Conservation (phyloP, 1,284 basidiomycete species). For the Leccinum colubrinum region DNA sequence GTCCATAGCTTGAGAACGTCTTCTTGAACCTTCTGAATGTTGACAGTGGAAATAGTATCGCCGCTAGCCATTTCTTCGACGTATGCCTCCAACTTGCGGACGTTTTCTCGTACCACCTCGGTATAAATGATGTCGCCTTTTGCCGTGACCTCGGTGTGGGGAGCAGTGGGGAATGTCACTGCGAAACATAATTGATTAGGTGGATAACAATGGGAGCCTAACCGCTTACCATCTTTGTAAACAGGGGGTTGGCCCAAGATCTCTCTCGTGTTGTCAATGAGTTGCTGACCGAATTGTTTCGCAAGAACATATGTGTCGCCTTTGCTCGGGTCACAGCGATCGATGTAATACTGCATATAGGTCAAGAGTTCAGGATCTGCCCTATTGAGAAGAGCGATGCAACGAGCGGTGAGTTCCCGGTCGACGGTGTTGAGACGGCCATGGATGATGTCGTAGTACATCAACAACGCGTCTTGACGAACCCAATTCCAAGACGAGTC, state of each 20-base stretch:
- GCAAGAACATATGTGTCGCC: constrained; percentile 93
- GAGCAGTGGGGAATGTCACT: constrained; percentile 98
- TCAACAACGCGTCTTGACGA: constrained; percentile 89
- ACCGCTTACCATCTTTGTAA: constrained; percentile 87
- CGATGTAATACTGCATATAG: constrained; percentile 97
- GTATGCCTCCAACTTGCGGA: constrained; percentile 96
- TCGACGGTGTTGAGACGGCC: constrained; percentile 92
- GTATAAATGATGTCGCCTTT: constrained; percentile 95
- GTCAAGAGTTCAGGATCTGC: constrained; percentile 87
- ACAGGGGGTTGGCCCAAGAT: constrained; percentile 81
- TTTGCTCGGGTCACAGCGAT: constrained; percentile 77
- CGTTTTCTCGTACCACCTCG: constrained; percentile 92
- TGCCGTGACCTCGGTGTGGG: constrained; percentile 88
- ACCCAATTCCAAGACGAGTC: constrained; percentile 99
- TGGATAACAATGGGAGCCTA: not conserved
- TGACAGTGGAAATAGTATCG: too few species aligned
- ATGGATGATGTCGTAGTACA: constrained; percentile 98
- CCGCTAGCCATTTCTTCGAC: constrained; percentile 51
- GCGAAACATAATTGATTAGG: constrained; percentile 1
- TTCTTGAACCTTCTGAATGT: too few species aligned
- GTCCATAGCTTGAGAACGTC: constrained; percentile 68
- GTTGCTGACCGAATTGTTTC: constrained; percentile 95
- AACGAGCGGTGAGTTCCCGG: constrained; percentile 94
- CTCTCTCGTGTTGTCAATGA: constrained; percentile 92
- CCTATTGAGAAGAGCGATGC: constrained; percentile 96